Evolutionary conservation across 1,284 basidiomycete species (phyloP).

Genomic region (Boletus holoroseus): DNA sequence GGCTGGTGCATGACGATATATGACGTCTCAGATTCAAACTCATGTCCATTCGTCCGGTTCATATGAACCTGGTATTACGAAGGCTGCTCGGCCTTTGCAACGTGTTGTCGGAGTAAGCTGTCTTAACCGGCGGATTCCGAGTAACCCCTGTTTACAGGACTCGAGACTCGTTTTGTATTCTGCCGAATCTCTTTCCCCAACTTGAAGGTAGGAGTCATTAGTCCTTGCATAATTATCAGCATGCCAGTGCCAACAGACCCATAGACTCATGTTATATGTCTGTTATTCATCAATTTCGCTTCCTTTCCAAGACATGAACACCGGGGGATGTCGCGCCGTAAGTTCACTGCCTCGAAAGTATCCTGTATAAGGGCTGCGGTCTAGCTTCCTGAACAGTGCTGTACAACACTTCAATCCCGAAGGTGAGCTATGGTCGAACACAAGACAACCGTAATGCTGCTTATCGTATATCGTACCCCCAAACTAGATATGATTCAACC

Average conservation of each 20-base stretch:
- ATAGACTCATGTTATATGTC: neutral
- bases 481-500: constrained; percentile 13
- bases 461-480: neutral
- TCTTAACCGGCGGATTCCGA: too few relatives aligned
- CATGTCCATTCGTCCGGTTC: neutral
- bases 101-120: constrained; percentile 2
- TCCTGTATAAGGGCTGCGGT: constrained; percentile 17
- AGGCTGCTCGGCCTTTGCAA: constrained; percentile 1
- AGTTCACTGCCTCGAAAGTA: constrained; percentile 10
- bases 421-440: constrained; percentile 14
- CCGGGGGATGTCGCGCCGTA: neutral
- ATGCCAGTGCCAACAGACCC: neutral
- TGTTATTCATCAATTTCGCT: constrained; percentile 6
- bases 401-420: neutral
- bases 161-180: neutral
- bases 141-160: neutral
- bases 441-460: neutral
- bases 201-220: neutral
- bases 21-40: neutral
- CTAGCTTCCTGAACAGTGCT: neutral
- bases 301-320: neutral
- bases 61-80: neutral
- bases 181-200: neutral
- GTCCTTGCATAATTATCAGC: neutral
- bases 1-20: neutral